Evolutionary conservation across 1,139 yeast species (phyloP), one percentile per base, ranked within the genome.

Genomic region (Groenewaldozyma sp.): DNA sequence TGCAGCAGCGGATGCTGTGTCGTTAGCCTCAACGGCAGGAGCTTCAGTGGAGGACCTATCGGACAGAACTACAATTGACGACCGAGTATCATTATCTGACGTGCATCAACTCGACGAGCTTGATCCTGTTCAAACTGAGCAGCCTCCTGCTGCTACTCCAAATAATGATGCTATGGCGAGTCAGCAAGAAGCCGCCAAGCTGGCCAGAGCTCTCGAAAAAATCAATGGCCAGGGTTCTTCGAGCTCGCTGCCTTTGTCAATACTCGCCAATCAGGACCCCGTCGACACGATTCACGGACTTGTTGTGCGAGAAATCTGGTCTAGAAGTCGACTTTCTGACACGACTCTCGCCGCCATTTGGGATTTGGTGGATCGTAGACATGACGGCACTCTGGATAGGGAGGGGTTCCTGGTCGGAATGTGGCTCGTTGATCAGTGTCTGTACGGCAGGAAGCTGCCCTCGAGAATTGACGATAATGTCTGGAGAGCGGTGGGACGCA

Each of bases 391-490:
- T 0, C 64, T 88, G 39, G 83, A 81, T 52, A 74, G 83, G 45
- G 79, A 77, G 35, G 88, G 88, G 47, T 91, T 91, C 53, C 64
- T 88, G 31, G 93, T 87, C 11, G 98, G 95, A 0, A 86, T 82
- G 84, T 88, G 97, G 97, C 63, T 86, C 5, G 91, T 88, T 1
- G 97, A 88, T 59, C 97, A 88, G 59, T 83, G 95, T 54, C 67
- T 88, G n/a, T 91, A 88, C 56, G 97, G 97, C 0, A 69, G 95
- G 28, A 91, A 91, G 58, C 65, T 91, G 38, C 96, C 97, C 0
- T 71, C 74, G 48, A 63, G 63, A 73, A 69, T 50, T 16, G 59
- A 56, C 20, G 54, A 55, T 21, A 56, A 53, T 11, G 54, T 65
- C 3, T 65, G 70, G 70, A 55, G 58, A 29, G 55, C 64, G 31